Base-by-base conservation (phyloP, 805 yeast genomes). In the Pichia occidentalis region DNA sequence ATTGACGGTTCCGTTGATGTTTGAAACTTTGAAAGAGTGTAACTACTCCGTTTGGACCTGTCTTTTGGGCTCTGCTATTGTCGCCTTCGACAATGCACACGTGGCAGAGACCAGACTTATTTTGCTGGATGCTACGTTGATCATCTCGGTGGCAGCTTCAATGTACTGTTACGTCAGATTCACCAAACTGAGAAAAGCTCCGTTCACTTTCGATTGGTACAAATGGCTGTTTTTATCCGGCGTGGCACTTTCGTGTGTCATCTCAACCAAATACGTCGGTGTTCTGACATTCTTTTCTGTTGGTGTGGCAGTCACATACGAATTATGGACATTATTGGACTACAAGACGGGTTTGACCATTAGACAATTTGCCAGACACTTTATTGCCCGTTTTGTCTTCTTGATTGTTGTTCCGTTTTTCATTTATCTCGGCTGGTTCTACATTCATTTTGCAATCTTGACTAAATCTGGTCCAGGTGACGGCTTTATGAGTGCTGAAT, bases 261-360 rank as follows among this genome's bases (percentile, higher is more conserved):
- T 92, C 43, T 83, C 95, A 31, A 92, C 97, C 41, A 92, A 92
- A 58, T 88, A 92, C 60, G 96, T 92, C 29, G 99, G 99, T 60
- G 82, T 83, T 7, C 82, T 92, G 68, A 87, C 97, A 1, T 92
- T 81, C 59, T 70, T 80, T 34, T 76, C 95, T 36, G 76, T 92
- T 48, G 99, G 99, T 23, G 60, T 75, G 40, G 95, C 95, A 30
- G 97, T 92, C 7, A 52, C 73, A 5, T 71, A 77, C 54, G 97
- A 92, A 54, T 67, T 92, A 52, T 92, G 99, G 99, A 71, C 74
- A 45, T 65, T 88, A 50, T 68, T 92, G 34, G 95, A 90, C 56
- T 63, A 75, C 49, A 70, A 71, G 45, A 70, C 73, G 24, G 90
- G 92, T 1, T 68, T 82, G 43, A 61, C 84, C 0, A 46, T 81